These are phyloP conservation scores for Chalaropsis thielavioides DNA, from an alignment of 2,329 filamentous ascomycete species.

Conservation along the genomic window DNA sequence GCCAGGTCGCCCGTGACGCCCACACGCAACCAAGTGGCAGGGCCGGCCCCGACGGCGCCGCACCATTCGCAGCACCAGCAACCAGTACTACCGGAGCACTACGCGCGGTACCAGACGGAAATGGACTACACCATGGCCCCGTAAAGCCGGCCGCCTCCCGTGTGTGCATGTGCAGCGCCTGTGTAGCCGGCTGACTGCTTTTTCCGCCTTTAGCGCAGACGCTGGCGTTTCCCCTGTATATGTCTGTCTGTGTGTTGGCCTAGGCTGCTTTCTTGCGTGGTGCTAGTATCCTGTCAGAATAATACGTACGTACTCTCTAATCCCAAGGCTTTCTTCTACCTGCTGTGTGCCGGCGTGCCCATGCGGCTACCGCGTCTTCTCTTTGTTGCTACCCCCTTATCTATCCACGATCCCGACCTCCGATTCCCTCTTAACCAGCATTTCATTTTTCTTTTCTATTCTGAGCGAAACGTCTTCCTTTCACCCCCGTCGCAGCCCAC, in stretches of 20 bases:
- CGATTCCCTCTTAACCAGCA: too few species aligned
- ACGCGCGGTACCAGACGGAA: constrained; percentile 11
- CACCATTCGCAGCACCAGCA: constrained; percentile 22
- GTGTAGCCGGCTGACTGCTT: neutral
- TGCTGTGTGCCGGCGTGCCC: neutral
- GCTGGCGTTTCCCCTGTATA: neutral
- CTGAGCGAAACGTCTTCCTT: too few species aligned
- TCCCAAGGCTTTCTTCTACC: neutral
- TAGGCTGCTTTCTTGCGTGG: neutral
- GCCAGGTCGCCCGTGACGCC: constrained; percentile 49
- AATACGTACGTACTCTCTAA: constrained; percentile 1
- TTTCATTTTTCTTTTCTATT: too few species aligned
- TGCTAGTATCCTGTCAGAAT: constrained; percentile 4
- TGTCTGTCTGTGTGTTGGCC: neutral
- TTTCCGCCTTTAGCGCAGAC: neutral
- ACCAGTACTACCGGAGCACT: constrained; percentile 14
- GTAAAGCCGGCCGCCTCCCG: neutral
- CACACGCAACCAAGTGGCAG: constrained; percentile 34
- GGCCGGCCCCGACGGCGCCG: constrained; percentile 18
- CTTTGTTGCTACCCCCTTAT: too few species aligned
- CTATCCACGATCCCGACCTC: too few species aligned
- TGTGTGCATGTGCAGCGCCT: neutral
- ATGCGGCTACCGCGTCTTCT: neutral
- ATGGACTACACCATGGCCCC: constrained; percentile 17
- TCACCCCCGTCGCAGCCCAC: too few species aligned